Base-by-base conservation (phyloP, 495 filamentous ascomycete species). In the Penicillium coffeae region DNA sequence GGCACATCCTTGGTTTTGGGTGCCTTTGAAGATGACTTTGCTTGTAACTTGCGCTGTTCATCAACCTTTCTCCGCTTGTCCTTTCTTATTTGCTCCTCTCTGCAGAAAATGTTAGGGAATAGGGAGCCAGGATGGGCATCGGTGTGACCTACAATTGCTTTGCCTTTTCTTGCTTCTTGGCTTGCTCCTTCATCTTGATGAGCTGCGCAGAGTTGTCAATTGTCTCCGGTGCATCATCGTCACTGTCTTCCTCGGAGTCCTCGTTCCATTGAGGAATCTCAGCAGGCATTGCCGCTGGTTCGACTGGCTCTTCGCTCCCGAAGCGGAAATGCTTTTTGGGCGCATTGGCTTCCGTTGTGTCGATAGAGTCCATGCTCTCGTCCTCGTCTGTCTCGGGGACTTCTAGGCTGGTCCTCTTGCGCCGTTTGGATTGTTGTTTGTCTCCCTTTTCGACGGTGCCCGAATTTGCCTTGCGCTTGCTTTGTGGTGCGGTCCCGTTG, bases 161-260 rank as follows among this genome's bases (percentile, higher is more conserved):
- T 14, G 50, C 54, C 34, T 60, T 50, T 40, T 72, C 68, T 53
- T 65, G 62, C 52, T 66, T 71, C 57, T 68, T 69, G n/a, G 70
- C 66, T 38, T 72, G 66, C 21, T 57, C 59, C 47, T 65, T 73
- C 8, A 73, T 65, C 44, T 64, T 67, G 32, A 66, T 51, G 21
- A 73, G 50, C 46, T 72, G 63, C 0, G 72, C 62, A 21, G 72
- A 71, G 48, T 76, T 76, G 19, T 72, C 60, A 20, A 80, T 65
- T 13, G 64, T 56, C 57, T 82, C 78, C 4, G 77, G 77, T 14
- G 76, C 78, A 53, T 81, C 76, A 38, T 75, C 72, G 50, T 55
- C 60, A 21, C 65, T 63, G 10, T 73, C 67, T 6, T 63, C 60
- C 5, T 64, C 50, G 0, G 67, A 47, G 8, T 63, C 63, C 40